A percentile compares a stretch with the other conserved stretches of the same genome.
Evolutionary conservation across 2,329 filamentous ascomycete genomes (phyloP).

Genomic region (Xylaria sp.): DNA sequence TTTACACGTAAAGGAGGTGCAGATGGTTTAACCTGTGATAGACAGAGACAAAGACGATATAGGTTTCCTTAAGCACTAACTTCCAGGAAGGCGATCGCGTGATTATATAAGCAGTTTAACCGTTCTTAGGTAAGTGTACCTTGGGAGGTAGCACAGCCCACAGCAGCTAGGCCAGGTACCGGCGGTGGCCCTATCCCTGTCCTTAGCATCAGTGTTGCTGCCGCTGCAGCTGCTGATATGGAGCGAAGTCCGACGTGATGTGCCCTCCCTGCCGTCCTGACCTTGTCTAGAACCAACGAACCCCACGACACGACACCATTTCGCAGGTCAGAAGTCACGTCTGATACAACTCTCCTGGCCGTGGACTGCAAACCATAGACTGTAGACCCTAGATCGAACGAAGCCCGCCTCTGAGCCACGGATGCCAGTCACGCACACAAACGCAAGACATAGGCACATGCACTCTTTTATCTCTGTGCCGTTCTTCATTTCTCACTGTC

Average conservation of each 20-base stretch:
- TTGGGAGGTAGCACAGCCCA: neutral
- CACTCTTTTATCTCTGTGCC: constrained; percentile 21
- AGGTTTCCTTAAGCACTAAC: no score
- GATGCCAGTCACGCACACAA: constrained; percentile 8
- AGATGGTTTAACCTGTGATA: no score
- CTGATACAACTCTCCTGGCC: constrained; percentile 21
- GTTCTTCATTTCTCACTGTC: neutral
- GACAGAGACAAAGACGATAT: no score
- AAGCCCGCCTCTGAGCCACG: neutral
- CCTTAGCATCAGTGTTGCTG: constrained; percentile 9
- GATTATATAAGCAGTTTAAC: neutral
- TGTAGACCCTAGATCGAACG: neutral
- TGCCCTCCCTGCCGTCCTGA: constrained; percentile 15
- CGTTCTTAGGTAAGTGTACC: neutral
- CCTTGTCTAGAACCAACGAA: constrained; percentile 14
- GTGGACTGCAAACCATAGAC: neutral
- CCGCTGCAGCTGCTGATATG: constrained; percentile 18
- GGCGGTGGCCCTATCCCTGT: constrained; percentile 24
- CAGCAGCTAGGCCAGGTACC: neutral
- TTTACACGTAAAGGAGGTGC: no score
- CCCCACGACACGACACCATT: constrained; percentile 27
- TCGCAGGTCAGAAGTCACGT: constrained; percentile 12
- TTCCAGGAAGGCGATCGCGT: no score
- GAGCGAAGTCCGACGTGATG: constrained; percentile 22
- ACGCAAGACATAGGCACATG: constrained; percentile 23